These are phyloP conservation scores for Fraxinus latifolia DNA, from an alignment of 305 asterid genomes.

Conservation along the genomic window DNA sequence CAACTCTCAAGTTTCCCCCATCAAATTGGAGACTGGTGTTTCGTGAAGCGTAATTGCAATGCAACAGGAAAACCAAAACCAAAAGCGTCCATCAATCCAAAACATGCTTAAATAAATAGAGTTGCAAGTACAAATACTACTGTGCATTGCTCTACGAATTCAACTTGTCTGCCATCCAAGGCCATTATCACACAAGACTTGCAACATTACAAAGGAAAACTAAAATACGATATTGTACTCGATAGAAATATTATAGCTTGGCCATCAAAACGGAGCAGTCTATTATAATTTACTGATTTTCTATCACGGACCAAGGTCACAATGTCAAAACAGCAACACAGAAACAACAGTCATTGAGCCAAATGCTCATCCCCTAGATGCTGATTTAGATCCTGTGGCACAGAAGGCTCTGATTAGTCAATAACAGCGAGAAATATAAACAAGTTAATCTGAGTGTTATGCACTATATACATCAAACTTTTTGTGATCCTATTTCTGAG, in stretches of 20 bases:
- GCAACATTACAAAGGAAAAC: constrained; percentile 7
- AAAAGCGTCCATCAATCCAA: neutral
- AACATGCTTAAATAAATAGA: neutral
- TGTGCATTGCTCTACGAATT: neutral
- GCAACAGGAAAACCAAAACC: neutral
- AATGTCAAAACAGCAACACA: neutral
- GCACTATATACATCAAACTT: neutral
- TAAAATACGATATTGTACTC: neutral
- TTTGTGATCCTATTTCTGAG: constrained; percentile 3
- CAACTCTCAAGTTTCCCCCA: neutral
- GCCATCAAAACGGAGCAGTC: neutral
- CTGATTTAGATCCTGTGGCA: constrained; percentile 33
- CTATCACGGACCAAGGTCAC: constrained; percentile 6
- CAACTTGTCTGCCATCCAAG: constrained; percentile 16
- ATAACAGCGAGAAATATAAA: neutral
- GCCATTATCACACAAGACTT: neutral
- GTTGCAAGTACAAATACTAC: neutral
- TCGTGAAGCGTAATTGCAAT: neutral
- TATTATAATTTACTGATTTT: neutral
- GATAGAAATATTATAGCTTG: neutral
- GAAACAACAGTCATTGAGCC: constrained; percentile 10
- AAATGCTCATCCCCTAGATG: constrained; percentile 23
- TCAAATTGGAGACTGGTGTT: neutral
- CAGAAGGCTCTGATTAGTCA: constrained; percentile 16
- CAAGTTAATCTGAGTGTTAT: neutral